Base-by-base conservation (phyloP, 495 filamentous ascomycete genomes). In the Annulohypoxylon maeteangense region DNA sequence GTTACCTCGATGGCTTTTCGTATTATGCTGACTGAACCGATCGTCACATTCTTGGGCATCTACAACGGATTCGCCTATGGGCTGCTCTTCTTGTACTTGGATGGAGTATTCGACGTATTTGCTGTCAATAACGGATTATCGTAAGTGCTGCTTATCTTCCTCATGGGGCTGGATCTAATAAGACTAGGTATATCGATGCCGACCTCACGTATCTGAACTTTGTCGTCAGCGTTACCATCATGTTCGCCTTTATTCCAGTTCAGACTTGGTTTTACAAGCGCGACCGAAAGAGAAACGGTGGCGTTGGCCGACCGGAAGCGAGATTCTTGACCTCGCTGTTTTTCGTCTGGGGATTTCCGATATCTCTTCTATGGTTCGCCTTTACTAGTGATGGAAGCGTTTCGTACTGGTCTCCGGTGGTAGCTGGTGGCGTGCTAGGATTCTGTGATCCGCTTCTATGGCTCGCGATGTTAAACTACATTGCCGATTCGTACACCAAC, bases 191-290 rank as follows among this genome's bases (percentile, higher is more conserved):
- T 67, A 77, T 81, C 62, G 69, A 56, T 16, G 79, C 78, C 14
- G 77, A 81, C 36, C 58, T 81, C 45, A 81, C 77, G 7, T 81
- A 74, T 57, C 79, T 81, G 47, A 81, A 81, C 40, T 78, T 80
- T 50, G 77, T 79, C 54, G 79, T 76, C 22, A 71, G 77, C 27
- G 79, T 79, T 4, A 57, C 75, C 0, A 32, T 77, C 57, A 79
- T 81, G 78, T 79, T 81, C 61, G 53, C 63, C 6, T 80, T 81
- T 58, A 58, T 79, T 18, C 79, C 79, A 0, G 74, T 81, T 7
- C 79, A 81, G 45, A 81, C 79, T 5, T 77, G 72, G 65, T 74
- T 81, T 31, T 81, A 77, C 42, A 71, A 40, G 16, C 78, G 77
- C 11, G 79, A 81, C 48, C 73, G 77, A 8, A 66, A 63, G 31